Conservation (phyloP, 2,329 filamentous ascomycete species). For the Periglandula ipomoeae region DNA sequence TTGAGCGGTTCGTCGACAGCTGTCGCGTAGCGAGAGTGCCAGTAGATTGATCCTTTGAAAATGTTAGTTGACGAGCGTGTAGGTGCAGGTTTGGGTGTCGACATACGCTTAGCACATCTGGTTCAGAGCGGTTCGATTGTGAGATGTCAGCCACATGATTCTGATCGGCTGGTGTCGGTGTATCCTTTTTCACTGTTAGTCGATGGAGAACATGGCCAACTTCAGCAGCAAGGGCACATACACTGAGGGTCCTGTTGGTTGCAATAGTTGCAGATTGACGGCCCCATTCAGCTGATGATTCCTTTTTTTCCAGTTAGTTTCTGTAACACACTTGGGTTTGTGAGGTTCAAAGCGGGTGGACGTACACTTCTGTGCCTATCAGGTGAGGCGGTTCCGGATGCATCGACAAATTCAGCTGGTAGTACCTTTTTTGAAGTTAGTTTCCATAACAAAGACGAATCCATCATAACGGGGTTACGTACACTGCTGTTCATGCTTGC, state of each 20-base stretch:
- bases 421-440: conserved; percentile 13
- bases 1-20: not conserved
- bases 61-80: not conserved
- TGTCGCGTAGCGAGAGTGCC: not conserved
- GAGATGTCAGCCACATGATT: not conserved
- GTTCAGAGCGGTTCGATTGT: not conserved
- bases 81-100: not conserved
- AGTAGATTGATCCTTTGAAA: not conserved
- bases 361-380: not conserved
- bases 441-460: not conserved
- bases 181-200: conserved; percentile 2
- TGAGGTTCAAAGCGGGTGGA: not conserved
- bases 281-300: conserved; percentile 3
- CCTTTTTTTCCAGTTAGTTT: conserved; percentile 11
- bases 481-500: conserved; percentile 5
- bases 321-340: not conserved
- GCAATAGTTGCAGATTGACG: not conserved
- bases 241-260: not conserved
- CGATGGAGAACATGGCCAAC: not conserved
- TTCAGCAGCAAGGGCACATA: not conserved
- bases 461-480: conserved; percentile 3
- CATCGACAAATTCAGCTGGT: not conserved
- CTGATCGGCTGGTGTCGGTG: conserved; percentile 1
- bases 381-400: not conserved
- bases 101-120: not conserved